Conservation (phyloP, 352 stramenopile species). For the Phytophthora constricta region DNA sequence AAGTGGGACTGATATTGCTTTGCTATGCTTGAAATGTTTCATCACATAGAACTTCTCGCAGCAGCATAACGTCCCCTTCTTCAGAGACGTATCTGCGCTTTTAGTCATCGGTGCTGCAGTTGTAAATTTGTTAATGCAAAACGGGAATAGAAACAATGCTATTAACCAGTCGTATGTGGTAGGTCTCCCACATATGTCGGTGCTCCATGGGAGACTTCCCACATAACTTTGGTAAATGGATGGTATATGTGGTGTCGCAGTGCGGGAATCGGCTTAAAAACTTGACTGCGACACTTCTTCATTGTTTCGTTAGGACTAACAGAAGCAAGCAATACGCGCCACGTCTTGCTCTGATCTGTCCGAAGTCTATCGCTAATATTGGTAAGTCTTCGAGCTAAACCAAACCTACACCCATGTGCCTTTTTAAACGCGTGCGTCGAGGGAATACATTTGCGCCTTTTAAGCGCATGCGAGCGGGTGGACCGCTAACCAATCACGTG, state of each 20-base stretch:
- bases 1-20: background rate
- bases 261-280: background rate
- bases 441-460: no score
- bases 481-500: no score
- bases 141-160: background rate
- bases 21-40: background rate
- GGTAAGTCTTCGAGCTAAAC: no score
- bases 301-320: no score
- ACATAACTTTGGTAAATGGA: background rate
- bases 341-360: no score
- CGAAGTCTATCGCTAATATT: no score
- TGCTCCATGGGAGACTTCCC: background rate
- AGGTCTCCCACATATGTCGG: background rate
- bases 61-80: constrained; percentile 1
- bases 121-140: no score
- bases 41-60: background rate
- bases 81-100: constrained; percentile 2
- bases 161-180: background rate
- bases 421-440: no score
- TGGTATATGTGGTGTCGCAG: background rate
- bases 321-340: no score
- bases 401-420: no score
- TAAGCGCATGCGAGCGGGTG: no score
- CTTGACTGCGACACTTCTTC: background rate
- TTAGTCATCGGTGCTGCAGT: background rate